Evolutionary conservation across 768 basidiomycete species (phyloP).

Genomic region (Mycena latifolia): DNA sequence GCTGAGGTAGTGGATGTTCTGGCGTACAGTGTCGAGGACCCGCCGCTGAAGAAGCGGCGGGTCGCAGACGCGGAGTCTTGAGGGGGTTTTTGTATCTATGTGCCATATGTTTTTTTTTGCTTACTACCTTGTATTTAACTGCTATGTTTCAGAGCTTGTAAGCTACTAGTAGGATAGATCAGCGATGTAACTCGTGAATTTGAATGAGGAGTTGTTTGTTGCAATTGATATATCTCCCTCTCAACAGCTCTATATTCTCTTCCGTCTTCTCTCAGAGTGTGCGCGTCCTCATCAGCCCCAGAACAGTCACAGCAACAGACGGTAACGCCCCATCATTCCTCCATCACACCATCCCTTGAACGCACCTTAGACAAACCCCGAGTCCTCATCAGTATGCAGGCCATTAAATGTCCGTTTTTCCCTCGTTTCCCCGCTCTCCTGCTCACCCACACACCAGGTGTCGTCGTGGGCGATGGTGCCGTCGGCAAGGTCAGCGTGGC

Average conservation of each 20-base stretch:
- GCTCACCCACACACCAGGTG: slow-evolving; percentile 71
- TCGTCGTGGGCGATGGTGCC: slow-evolving; percentile 98
- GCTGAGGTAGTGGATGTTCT: slow-evolving; percentile 37
- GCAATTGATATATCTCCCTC: background rate
- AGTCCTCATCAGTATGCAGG: slow-evolving; percentile 72
- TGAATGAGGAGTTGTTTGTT: background rate
- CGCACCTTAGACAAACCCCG: slow-evolving; percentile 33
- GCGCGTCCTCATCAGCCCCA: background rate
- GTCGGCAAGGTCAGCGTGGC: slow-evolving; percentile 87
- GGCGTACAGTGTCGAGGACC: slow-evolving; percentile 30
- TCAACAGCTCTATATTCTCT: background rate
- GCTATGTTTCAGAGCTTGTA: too few relatives aligned
- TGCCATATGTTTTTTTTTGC: slow-evolving; percentile 35
- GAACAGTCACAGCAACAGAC: slow-evolving; percentile 15
- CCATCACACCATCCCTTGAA: slow-evolving; percentile 28
- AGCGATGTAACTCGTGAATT: too few relatives aligned
- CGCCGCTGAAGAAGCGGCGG: slow-evolving; percentile 30
- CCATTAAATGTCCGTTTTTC: slow-evolving; percentile 83
- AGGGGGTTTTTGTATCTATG: slow-evolving; percentile 40
- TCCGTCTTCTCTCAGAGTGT: too few relatives aligned
- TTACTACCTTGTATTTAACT: slow-evolving; percentile 2
- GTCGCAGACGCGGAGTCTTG: slow-evolving; percentile 6
- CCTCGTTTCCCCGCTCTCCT: slow-evolving; percentile 27
- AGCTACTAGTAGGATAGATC: slow-evolving; percentile 14
- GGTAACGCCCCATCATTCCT: slow-evolving; percentile 14